A percentile compares a stretch with the other conserved stretches of the same genome.
These are phyloP conservation scores for Raphanus hybrid DNA, from an alignment of 441 rosid genomes.

Conservation along the genomic window DNA sequence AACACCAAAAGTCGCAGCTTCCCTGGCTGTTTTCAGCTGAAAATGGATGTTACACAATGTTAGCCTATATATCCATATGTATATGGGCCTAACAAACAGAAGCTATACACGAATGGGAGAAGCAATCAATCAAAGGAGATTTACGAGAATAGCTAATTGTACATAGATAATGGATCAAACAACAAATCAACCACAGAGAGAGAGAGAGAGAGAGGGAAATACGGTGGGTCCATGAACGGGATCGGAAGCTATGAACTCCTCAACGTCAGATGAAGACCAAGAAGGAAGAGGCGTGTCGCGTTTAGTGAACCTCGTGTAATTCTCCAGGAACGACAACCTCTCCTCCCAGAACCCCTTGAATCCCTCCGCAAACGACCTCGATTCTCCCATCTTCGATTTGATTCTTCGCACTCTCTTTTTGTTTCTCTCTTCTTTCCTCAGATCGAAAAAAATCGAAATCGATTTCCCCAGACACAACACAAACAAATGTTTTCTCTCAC, in stretches of 20 bases:
- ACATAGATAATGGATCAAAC: background rate
- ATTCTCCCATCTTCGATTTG: constrained; percentile 51
- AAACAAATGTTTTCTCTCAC: background rate
- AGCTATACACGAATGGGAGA: background rate
- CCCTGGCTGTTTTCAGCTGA: constrained; percentile 88
- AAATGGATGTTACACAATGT: constrained; percentile 14
- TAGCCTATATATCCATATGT: background rate
- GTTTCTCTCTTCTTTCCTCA: background rate
- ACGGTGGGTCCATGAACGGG: constrained; percentile 83
- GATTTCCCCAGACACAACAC: background rate
- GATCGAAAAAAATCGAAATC: background rate
- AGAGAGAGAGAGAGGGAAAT: constrained; percentile 26
- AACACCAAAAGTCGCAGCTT: constrained; percentile 61
- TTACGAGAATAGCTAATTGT: background rate
- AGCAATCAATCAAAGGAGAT: constrained; percentile 3
- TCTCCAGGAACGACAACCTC: constrained; percentile 58
- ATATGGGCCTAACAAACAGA: no score
- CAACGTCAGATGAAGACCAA: constrained; percentile 86
- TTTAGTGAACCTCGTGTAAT: constrained; percentile 59
- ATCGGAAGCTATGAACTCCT: constrained; percentile 85
- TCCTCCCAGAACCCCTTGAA: constrained; percentile 72
- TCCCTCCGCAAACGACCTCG: constrained; percentile 46
- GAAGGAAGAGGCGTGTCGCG: constrained; percentile 69
- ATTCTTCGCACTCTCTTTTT: background rate
- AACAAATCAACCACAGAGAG: background rate